Evolutionary conservation across 345 rosid species (phyloP), one percentile per base, ranked within the genome.

Genomic region (Arabis hirsuta): DNA sequence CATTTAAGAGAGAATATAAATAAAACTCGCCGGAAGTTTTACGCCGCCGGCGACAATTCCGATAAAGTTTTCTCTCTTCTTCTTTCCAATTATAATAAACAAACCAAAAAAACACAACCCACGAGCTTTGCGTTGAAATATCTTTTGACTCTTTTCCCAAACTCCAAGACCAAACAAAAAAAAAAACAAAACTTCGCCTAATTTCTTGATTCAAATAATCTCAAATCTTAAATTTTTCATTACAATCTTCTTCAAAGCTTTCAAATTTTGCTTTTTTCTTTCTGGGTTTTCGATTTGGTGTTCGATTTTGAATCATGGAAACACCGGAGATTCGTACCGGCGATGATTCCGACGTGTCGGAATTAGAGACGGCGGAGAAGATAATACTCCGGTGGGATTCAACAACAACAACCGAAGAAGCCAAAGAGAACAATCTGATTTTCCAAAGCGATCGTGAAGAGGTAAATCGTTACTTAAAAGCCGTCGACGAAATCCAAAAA

Each of bases 311-410:
- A 16, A 73, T 7, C 27, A 76, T 77, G 80, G 72, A 62, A 16
- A 14, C 73, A 41, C 45, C 63, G 5, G 73, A 5, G 67, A 71
- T 7, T 59, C 66, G 6, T 24, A 2, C 10, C 41, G 46, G 71
- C 20, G 71, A 27, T 7, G 24, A 44, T 41, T 55, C 46, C 1
- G 72, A 65, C 31, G 55, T 20, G 16, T 24, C 14, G 47, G 60
- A 60, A 26, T 80, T 84, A 10, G 86, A 87, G 41, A 72, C 81
- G 62, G 97, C 98, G 12, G 85, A 90, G 87, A 79, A 54, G 81
- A 81, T 93, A 51, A 90, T 93, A 68, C 87, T 86, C 31, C 78
- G 95, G 38, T 90, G 98, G 98, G 94, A 89, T 72, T 86, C 97
- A 22, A 22, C 24, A 5, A 78, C 96, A 6, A 83, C 86, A 3